A percentile compares a stretch with the other conserved stretches of the same genome.
These are phyloP conservation scores for Diaporthe vaccinii DNA, from an alignment of 2,329 filamentous ascomycete species.

Conservation along the genomic window DNA sequence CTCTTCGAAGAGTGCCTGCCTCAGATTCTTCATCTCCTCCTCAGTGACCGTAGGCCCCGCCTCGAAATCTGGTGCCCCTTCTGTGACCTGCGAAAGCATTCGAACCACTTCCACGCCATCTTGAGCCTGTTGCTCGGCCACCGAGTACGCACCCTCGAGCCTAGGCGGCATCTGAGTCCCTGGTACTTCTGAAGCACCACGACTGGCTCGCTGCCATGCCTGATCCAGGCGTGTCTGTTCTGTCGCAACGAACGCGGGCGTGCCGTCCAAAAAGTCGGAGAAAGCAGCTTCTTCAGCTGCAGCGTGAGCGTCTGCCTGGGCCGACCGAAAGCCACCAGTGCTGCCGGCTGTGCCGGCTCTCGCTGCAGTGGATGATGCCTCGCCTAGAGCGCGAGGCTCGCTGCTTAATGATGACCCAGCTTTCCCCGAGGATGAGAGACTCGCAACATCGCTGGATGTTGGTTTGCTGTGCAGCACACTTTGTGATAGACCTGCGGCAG, in stretches of 20 bases:
- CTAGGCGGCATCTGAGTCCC: not conserved
- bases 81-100: slow-evolving; percentile 50
- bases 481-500: slow-evolving; percentile 43
- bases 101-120: slow-evolving; percentile 57
- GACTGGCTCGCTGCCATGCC: slow-evolving; percentile 39
- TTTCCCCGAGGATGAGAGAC: slow-evolving; percentile 34
- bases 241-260: slow-evolving; percentile 42
- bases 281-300: slow-evolving; percentile 53
- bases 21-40: slow-evolving; percentile 51
- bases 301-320: slow-evolving; percentile 47
- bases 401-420: slow-evolving; percentile 31
- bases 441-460: slow-evolving; percentile 25
- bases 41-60: slow-evolving; percentile 46
- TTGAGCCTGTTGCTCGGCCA: slow-evolving; percentile 51
- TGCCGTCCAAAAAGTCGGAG: slow-evolving; percentile 52
- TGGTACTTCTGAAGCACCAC: not conserved
- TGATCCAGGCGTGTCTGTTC: slow-evolving; percentile 41
- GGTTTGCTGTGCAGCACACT: slow-evolving; percentile 45
- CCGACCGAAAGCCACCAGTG: slow-evolving; percentile 47
- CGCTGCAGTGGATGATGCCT: slow-evolving; percentile 44
- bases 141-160: slow-evolving; percentile 42
- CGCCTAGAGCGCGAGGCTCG: slow-evolving; percentile 32
- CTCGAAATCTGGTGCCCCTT: slow-evolving; percentile 41
- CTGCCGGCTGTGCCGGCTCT: slow-evolving; percentile 32
- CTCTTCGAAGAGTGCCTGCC: slow-evolving; percentile 54